Percentiles rank a stretch among this genome's conserved stretches.
Evolutionary conservation across 202 grass and related monocot genomes (phyloP).

Genomic region (Bolboschoenoplectus hybrid): DNA sequence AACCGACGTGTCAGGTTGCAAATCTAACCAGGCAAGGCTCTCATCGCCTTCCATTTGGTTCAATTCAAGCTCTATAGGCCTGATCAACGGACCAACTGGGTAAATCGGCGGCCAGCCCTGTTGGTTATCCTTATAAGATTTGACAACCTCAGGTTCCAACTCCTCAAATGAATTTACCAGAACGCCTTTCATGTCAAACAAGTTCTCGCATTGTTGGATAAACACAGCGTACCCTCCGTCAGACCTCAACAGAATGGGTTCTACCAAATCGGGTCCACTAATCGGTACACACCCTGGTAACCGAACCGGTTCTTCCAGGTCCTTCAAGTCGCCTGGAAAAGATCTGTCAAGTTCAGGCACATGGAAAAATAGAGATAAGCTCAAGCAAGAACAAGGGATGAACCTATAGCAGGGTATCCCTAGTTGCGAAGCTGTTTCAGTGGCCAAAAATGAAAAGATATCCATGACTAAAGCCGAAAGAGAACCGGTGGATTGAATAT

Average conservation of each 20-base stretch:
- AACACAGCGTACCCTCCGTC: slow-evolving; percentile 32
- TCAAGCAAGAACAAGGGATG: slow-evolving; percentile 53
- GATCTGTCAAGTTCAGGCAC: slow-evolving; percentile 49
- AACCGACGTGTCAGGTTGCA: not conserved
- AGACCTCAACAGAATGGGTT: slow-evolving; percentile 41
- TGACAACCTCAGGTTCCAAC: slow-evolving; percentile 40
- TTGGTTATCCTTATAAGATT: not conserved
- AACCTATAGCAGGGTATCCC: slow-evolving; percentile 59
- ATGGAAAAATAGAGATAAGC: slow-evolving; percentile 52
- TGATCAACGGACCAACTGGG: slow-evolving; percentile 49
- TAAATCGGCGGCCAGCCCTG: slow-evolving; percentile 37
- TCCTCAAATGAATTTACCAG: slow-evolving; percentile 62
- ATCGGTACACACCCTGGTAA: slow-evolving; percentile 66
- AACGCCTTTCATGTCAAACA: slow-evolving; percentile 44
- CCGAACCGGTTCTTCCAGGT: slow-evolving; percentile 48
- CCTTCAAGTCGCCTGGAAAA: slow-evolving; percentile 38
- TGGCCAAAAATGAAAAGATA: slow-evolving; percentile 44
- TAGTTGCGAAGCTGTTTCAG: slow-evolving; percentile 41
- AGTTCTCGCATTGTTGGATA: slow-evolving; percentile 38
- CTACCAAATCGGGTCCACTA: slow-evolving; percentile 39
- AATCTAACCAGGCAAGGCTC: slow-evolving; percentile 4
- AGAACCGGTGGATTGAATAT: not conserved
- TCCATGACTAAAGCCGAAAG: slow-evolving; percentile 54
- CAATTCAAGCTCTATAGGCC: not conserved
- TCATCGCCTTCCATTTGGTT: not conserved